Conservation (phyloP, 768 basidiomycete species). For the Hydnum rufescens region DNA sequence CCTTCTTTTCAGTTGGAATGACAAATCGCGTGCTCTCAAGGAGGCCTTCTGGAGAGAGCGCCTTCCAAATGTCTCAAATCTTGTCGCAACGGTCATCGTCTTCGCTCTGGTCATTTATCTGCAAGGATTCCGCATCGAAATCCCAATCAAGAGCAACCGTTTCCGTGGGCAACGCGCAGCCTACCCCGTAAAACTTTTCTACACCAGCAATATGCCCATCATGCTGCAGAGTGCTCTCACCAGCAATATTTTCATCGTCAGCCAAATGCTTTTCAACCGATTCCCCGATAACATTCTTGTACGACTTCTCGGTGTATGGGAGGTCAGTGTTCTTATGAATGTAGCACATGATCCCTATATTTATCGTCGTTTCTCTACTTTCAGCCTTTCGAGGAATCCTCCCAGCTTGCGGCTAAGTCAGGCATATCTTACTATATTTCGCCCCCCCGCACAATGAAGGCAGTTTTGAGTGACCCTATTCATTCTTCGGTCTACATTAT, state of each 20-base stretch:
- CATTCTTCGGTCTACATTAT: slow-evolving; percentile 80
- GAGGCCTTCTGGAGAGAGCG: slow-evolving; percentile 98
- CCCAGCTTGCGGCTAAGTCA: slow-evolving; percentile 74
- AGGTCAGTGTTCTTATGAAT: slow-evolving; percentile 48
- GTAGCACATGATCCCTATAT: not conserved
- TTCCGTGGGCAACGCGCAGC: slow-evolving; percentile 91
- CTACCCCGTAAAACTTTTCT: slow-evolving; percentile 97
- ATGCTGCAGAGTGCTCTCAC: slow-evolving; percentile 93
- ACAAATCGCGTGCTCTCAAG: slow-evolving; percentile 88
- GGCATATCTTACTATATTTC: slow-evolving; percentile 98
- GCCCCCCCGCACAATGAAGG: slow-evolving; percentile 81
- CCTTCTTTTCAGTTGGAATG: slow-evolving; percentile 92
- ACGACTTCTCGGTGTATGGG: slow-evolving; percentile 88
- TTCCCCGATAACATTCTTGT: slow-evolving; percentile 89
- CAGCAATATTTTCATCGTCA: slow-evolving; percentile 86
- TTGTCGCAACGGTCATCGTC: slow-evolving; percentile 77
- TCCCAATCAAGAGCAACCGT: slow-evolving; percentile 90
- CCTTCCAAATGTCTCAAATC: slow-evolving; percentile 94
- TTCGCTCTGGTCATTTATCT: slow-evolving; percentile 95
- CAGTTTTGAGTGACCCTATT: slow-evolving; percentile 78
- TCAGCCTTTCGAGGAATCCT: slow-evolving; percentile 83
- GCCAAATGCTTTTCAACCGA: slow-evolving; percentile 81
- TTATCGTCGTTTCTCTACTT: not conserved
- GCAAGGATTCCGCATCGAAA: slow-evolving; percentile 97
- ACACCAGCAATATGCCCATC: slow-evolving; percentile 99